A percentile compares a stretch with the other conserved stretches of the same genome.
Conservation (phyloP, 768 basidiomycete species). For the Pulveroboletus frians region DNA sequence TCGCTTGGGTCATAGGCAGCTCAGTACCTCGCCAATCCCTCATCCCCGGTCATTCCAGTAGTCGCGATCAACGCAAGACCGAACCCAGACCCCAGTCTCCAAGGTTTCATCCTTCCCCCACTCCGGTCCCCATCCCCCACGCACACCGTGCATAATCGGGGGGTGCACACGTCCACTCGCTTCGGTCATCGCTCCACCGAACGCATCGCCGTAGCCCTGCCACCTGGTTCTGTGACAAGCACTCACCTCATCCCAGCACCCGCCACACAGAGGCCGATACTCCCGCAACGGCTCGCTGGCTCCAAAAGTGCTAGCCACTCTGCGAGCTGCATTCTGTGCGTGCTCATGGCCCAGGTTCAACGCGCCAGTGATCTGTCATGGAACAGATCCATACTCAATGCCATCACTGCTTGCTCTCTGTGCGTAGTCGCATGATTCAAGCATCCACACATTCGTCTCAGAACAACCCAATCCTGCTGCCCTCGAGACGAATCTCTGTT, state of each 20-base stretch:
- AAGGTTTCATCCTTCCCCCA: constrained; percentile 39
- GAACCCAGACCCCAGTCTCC: constrained; percentile 35
- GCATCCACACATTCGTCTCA: constrained; percentile 10
- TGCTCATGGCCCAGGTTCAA: constrained; percentile 28
- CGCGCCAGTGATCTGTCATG: constrained; percentile 9
- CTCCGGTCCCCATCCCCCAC: constrained; percentile 21
- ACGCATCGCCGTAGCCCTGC: constrained; percentile 19
- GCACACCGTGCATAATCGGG: constrained; percentile 21
- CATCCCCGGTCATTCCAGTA: constrained; percentile 20
- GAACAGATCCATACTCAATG: background rate
- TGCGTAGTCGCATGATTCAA: constrained; percentile 16
- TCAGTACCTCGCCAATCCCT: constrained; percentile 26
- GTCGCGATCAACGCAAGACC: constrained; percentile 15
- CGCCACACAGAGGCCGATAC: constrained; percentile 1
- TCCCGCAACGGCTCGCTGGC: constrained; percentile 29
- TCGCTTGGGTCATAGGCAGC: constrained; percentile 25
- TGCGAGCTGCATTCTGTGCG: constrained; percentile 29
- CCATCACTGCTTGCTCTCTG: constrained; percentile 18
- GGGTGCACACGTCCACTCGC: constrained; percentile 31
- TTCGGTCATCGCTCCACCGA: constrained; percentile 34
- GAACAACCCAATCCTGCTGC: constrained; percentile 29
- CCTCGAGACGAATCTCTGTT: constrained; percentile 59
- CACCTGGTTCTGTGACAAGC: constrained; percentile 24
- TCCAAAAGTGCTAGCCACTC: constrained; percentile 14
- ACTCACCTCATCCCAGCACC: background rate